Percentiles rank a stretch among this genome's conserved stretches.
These are phyloP conservation scores for Bipolaris gigantea DNA, from an alignment of 2,329 filamentous ascomycete species.

Conservation along the genomic window DNA sequence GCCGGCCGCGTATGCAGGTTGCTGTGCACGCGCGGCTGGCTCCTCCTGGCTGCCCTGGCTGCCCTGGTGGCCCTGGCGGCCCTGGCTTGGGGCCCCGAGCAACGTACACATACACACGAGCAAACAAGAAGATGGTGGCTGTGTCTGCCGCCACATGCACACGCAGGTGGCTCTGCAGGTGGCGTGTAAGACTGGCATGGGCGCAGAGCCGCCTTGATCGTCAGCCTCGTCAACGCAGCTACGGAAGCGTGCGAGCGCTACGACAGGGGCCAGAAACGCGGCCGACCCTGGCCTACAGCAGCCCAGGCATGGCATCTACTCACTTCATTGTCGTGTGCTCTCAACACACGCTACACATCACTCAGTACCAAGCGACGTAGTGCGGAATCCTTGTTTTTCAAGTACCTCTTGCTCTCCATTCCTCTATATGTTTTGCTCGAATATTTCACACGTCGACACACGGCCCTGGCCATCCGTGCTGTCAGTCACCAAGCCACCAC, in stretches of 20 bases:
- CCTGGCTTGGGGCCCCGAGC: too few species aligned
- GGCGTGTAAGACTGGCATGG: not conserved
- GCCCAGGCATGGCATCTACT: not conserved
- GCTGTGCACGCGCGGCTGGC: not conserved
- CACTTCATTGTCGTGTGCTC: not conserved
- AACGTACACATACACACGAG: not conserved
- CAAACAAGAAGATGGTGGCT: not conserved
- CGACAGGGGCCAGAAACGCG: not conserved
- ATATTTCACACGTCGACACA: slow-evolving; percentile 9
- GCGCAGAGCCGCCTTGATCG: slow-evolving; percentile 3
- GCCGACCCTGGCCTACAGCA: not conserved
- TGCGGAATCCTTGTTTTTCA: not conserved
- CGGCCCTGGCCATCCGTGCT: not conserved
- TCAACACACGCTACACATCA: not conserved
- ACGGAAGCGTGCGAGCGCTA: not conserved
- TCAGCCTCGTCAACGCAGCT: slow-evolving; percentile 2
- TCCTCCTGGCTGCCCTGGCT: too few species aligned
- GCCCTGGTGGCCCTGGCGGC: too few species aligned
- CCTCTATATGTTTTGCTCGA: slow-evolving; percentile 18
- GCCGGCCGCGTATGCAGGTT: slow-evolving; percentile 14
- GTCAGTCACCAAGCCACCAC: slow-evolving; percentile 1
- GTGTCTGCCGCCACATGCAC: not conserved
- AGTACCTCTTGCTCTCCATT: slow-evolving; percentile 14
- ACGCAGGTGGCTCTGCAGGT: too few species aligned
- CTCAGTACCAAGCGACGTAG: not conserved